Conservation (phyloP, 2,329 filamentous ascomycete genomes). For the Penicillium sp. region DNA sequence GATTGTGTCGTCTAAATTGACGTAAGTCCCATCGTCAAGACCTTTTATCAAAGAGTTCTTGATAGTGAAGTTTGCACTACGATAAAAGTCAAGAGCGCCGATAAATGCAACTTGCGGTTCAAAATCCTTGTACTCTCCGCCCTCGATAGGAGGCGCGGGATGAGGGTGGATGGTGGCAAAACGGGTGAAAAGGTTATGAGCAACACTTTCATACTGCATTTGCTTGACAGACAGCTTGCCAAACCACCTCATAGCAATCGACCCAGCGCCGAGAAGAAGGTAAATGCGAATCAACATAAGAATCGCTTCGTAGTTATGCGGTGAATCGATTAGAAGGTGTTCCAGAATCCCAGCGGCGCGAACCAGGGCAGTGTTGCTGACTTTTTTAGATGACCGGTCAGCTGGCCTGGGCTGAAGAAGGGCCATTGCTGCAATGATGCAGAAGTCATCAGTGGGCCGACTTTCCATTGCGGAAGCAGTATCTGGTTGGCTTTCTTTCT, state of each 20-base stretch:
- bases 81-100: constrained; percentile 44
- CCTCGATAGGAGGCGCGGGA: constrained; percentile 41
- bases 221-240: constrained; percentile 50
- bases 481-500: constrained; percentile 7
- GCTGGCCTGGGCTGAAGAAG: constrained; percentile 36
- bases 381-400: constrained; percentile 18
- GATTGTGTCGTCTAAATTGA: constrained; percentile 46
- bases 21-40: constrained; percentile 45
- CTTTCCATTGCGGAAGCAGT: constrained; percentile 43
- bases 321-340: constrained; percentile 42
- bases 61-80: constrained; percentile 40
- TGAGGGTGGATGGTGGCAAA: constrained; percentile 50
- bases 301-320: constrained; percentile 49
- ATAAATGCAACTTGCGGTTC: constrained; percentile 44
- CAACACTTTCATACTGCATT: constrained; percentile 50
- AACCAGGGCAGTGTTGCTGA: constrained; percentile 35
- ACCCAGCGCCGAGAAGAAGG: constrained; percentile 46
- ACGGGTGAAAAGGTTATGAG: constrained; percentile 50
- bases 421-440: constrained; percentile 45
- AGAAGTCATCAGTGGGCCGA: constrained; percentile 46
- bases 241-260: constrained; percentile 48
- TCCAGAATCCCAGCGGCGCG: constrained; percentile 43
- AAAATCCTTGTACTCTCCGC: constrained; percentile 43
- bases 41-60: constrained; percentile 40
- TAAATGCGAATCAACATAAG: constrained; percentile 48